Evolutionary conservation across 2,329 filamentous ascomycete genomes (phyloP).

Genomic region (Hypoxylon rubiginosum): DNA sequence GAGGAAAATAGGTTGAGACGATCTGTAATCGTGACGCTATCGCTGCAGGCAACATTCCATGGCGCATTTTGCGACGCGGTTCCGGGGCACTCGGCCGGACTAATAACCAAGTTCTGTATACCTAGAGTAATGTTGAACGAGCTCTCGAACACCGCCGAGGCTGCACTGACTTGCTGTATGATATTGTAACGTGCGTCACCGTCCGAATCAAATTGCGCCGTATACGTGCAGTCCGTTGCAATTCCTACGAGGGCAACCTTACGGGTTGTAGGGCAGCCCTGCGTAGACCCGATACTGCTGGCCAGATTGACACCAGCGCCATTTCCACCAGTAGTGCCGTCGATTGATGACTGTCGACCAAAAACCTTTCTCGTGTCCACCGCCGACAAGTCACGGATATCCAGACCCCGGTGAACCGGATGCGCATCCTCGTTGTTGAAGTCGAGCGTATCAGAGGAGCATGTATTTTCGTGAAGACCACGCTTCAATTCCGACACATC

Average conservation of each 20-base stretch:
- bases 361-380: constrained; percentile 76
- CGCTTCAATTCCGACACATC: constrained; percentile 75
- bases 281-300: constrained; percentile 81
- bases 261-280: constrained; percentile 89
- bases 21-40: constrained; percentile 74
- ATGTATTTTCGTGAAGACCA: constrained; percentile 63
- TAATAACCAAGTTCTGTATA: constrained; percentile 86
- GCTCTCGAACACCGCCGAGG: constrained; percentile 88
- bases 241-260: constrained; percentile 93
- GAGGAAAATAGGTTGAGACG: constrained; percentile 89
- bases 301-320: constrained; percentile 84
- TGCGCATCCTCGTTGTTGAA: constrained; percentile 85
- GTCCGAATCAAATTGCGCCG: constrained; percentile 75
- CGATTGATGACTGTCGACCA: constrained; percentile 79
- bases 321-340: constrained; percentile 77
- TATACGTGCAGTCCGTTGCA: constrained; percentile 94
- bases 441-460: constrained; percentile 78
- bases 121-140: constrained; percentile 96
- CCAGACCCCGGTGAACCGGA: constrained; percentile 70
- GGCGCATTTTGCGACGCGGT: constrained; percentile 74
- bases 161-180: constrained; percentile 85
- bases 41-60: constrained; percentile 86
- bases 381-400: constrained; percentile 69
- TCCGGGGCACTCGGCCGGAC: constrained; percentile 79
- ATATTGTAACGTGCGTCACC: constrained; percentile 79